Evolutionary conservation across 805 yeast genomes (phyloP).

Genomic region (Metschnikowia lochheadii): DNA sequence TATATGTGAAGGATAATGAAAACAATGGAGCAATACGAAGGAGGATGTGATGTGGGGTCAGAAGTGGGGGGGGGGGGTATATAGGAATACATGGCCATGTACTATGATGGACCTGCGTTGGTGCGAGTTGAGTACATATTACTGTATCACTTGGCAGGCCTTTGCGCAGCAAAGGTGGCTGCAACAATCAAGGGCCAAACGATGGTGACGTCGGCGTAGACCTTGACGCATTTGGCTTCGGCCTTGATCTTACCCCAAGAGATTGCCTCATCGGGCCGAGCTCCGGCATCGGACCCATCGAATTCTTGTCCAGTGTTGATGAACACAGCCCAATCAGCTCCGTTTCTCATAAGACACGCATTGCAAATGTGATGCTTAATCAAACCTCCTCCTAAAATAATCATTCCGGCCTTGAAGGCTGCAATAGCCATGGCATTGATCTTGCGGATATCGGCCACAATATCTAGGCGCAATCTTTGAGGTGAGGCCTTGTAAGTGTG

Average conservation of each 20-base stretch:
- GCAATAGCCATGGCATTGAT: constrained; percentile 94
- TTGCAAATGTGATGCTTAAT: constrained; percentile 96
- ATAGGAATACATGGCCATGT: background rate
- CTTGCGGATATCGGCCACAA: constrained; percentile 88
- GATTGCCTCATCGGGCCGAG: constrained; percentile 97
- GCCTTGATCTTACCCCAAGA: constrained; percentile 99
- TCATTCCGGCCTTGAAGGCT: constrained; percentile 92
- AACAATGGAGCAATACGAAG: background rate
- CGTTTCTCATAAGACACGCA: constrained; percentile 98
- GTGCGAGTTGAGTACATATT: background rate
- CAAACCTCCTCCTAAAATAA: constrained; percentile 93
- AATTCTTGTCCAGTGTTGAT: constrained; percentile 98
- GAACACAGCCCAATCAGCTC: constrained; percentile 96
- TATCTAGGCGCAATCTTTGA: constrained; percentile 80
- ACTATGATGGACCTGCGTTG: no score
- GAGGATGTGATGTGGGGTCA: no score
- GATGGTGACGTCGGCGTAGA: constrained; percentile 90
- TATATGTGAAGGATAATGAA: background rate
- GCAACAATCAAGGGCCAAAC: constrained; percentile 97
- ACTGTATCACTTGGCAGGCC: background rate
- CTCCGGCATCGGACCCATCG: constrained; percentile 99
- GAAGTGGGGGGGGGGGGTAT: no score
- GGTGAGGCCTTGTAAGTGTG: constrained; percentile 96
- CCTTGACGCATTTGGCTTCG: constrained; percentile 86
- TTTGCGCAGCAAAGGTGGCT: constrained; percentile 80